Evolutionary conservation across 495 filamentous ascomycete genomes (phyloP), one percentile per base, ranked within the genome.

Genomic region (Amniculicola lignicola): DNA sequence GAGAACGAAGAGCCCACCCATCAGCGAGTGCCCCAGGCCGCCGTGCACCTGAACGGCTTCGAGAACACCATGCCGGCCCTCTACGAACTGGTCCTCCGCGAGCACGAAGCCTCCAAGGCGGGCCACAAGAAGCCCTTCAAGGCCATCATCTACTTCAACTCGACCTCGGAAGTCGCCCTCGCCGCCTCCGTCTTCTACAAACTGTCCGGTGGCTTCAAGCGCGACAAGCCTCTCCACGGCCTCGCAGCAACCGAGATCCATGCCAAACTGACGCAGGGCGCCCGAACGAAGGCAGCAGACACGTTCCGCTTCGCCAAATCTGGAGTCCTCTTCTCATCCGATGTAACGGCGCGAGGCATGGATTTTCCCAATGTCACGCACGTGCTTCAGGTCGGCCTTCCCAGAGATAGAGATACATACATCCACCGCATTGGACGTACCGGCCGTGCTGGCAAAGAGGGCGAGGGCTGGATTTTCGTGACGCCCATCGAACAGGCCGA

Each of bases 311-410:
- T 53, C 3, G 72, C 80, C 9, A 50, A 72, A 14, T 78, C 79
- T 22, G 91, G 75, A 24, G 86, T 98, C 48, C 79, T 98, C 22
- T 80, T 97, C 69, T 91, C 91, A 1, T 90, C 90, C 3, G 93
- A 98, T 70, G 92, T 98, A 22, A 93, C 92, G 1, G 89, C 93
- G 12, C 84, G 93, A 67, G 93, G 93, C 63, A 92, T 96, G 89
- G 92, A 96, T 69, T 96, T 96, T 74, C 90, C 92, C 48, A 84
- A 90, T 59, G 92, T 96, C 46, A 85, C 90, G 38, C 82, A 95
- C 59, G 90, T 96, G 57, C 82, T 96, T 65, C 91, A 96, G 66
- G 69, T 92, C 47, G 87, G 89, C 41, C 63, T 85, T 12, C 89
- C 91, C 3, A 70, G 77, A 5, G 78, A 79, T 57, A 74, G 82